Evolutionary conservation across 2,329 filamentous ascomycete genomes (phyloP), one percentile per base, ranked within the genome.

Genomic region (Paecilomyces sp.): DNA sequence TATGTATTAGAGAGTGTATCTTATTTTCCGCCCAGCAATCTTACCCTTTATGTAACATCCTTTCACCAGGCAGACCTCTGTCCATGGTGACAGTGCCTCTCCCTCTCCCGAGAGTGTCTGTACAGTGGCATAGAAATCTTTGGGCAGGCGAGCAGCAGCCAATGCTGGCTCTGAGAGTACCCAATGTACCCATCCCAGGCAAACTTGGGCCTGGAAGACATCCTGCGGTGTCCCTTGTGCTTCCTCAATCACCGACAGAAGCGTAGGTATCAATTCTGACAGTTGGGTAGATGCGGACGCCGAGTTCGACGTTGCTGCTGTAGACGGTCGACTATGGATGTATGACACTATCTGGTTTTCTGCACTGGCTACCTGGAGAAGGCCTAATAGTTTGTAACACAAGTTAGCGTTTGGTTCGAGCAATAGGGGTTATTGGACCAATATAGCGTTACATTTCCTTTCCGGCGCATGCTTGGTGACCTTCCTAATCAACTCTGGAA

Each of bases 391-490:
- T 8, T 33, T 31, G 41, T n/a, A 54, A 53, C 28, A 54, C 33
- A 59, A 56, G 53, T 68, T 59, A 64, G 65, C 58, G 31, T 65
- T 53, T 53, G 59, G 58, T 31, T 60, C 53, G 58, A 31, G 53
- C 57, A 56, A 56, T 57, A 47, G 58, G 57, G 55, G 41, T 55
- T 33, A 55, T 54, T n/a, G 34, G 30, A 51, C 59, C 54, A 54
- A 58, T 60, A 57, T 52, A 54, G 59, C 54, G 62, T 72, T 88
- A 97, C 93, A 96, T 76, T 85, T 85, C 74, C 90, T 85, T 62
- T 90, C 85, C 50, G 92, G 88, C 67, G 92, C 90, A 83, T 99
- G 93, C 76, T 99, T 97, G 70, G 89, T 89, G 70, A 97, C 84
- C 77, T 99, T 99, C 73, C 93, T 87, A 68, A 94, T 88, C 64